phyloP scores from a whole-genome alignment of 768 basidiomycete species.

The Auricularia sp. region DNA sequence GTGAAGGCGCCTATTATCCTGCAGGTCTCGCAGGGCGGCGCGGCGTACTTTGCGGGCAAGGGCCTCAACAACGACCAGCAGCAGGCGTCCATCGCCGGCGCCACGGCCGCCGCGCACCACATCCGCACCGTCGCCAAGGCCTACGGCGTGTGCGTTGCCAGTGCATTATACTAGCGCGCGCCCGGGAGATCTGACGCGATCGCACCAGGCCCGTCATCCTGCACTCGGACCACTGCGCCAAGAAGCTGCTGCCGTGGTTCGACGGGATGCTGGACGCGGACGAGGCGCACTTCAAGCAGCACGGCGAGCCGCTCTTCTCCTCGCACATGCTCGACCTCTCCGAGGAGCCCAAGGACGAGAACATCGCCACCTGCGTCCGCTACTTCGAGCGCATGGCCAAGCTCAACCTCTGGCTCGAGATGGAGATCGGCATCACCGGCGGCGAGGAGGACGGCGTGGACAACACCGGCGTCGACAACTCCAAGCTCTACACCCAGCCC shows the following conservation, averaged over 20 bases:
- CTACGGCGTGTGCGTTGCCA: slow-evolving; percentile 76
- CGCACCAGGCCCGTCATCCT: slow-evolving; percentile 76
- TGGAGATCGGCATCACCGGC: slow-evolving; percentile 99
- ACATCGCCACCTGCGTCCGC: slow-evolving; percentile 85
- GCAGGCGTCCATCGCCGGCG: slow-evolving; percentile 89
- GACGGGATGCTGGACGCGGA: slow-evolving; percentile 98
- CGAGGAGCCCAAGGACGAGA: slow-evolving; percentile 84
- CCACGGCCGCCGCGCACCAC: slow-evolving; percentile 86
- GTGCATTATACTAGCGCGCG: neutral
- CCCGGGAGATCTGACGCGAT: neutral
- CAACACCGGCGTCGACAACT: slow-evolving; percentile 92
- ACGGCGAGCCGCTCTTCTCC: slow-evolving; percentile 82
- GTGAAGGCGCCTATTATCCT: slow-evolving; percentile 96
- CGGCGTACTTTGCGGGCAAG: slow-evolving; percentile 94
- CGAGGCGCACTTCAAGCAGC: slow-evolving; percentile 82
- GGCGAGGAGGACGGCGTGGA: slow-evolving; percentile 99
- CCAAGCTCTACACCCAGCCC: slow-evolving; percentile 91
- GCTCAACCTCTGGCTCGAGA: slow-evolving; percentile 93
- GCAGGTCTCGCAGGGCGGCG: slow-evolving; percentile 94
- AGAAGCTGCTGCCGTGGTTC: slow-evolving; percentile 98
- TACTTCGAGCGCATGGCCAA: slow-evolving; percentile 95
- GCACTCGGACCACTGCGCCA: slow-evolving; percentile 97
- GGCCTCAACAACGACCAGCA: slow-evolving; percentile 91
- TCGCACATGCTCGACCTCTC: slow-evolving; percentile 99
- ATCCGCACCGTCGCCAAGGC: slow-evolving; percentile 76